phyloP scores from a whole-genome alignment of 2,329 filamentous ascomycete species.

The Verticillium longisporum region DNA sequence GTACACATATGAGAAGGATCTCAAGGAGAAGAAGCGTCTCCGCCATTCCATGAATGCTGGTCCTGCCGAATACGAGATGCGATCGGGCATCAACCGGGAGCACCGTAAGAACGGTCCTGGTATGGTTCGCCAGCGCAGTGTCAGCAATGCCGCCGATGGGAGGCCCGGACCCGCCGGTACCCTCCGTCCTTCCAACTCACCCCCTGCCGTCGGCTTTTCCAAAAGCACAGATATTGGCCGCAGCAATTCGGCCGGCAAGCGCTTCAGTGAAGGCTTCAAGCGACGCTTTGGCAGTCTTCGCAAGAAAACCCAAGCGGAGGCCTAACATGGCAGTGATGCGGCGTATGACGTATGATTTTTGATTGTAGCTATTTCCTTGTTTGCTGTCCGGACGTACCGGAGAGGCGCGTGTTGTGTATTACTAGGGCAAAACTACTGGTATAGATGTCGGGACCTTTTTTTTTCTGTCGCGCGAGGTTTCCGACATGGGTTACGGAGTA shows the following conservation, averaged over 20 bases:
- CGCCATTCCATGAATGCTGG: constrained; percentile 20
- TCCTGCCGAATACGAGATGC: constrained; percentile 42
- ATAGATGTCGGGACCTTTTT: background rate
- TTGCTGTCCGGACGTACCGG: background rate
- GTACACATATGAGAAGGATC: constrained; percentile 61
- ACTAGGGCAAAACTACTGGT: background rate
- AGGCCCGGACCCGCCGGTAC: constrained; percentile 12
- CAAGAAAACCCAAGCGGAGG: constrained; percentile 27
- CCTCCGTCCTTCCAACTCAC: constrained; percentile 7
- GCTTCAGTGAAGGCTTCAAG: constrained; percentile 44
- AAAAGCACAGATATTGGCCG: constrained; percentile 23
- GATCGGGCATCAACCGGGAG: constrained; percentile 20
- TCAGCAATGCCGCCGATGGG: constrained; percentile 27
- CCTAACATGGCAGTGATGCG: background rate
- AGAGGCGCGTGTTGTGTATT: background rate
- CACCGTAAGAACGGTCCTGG: constrained; percentile 15
- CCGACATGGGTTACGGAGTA: background rate
- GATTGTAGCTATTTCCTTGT: background rate
- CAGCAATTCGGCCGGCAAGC: constrained; percentile 34
- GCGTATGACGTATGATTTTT: background rate
- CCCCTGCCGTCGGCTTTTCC: constrained; percentile 8
- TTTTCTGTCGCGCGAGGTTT: background rate
- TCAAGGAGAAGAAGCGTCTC: constrained; percentile 50
- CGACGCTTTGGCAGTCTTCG: constrained; percentile 46
- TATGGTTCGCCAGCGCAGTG: constrained; percentile 34